Evolutionary conservation across 1,284 basidiomycete genomes (phyloP).

Genomic region (Chalciporus sp.): DNA sequence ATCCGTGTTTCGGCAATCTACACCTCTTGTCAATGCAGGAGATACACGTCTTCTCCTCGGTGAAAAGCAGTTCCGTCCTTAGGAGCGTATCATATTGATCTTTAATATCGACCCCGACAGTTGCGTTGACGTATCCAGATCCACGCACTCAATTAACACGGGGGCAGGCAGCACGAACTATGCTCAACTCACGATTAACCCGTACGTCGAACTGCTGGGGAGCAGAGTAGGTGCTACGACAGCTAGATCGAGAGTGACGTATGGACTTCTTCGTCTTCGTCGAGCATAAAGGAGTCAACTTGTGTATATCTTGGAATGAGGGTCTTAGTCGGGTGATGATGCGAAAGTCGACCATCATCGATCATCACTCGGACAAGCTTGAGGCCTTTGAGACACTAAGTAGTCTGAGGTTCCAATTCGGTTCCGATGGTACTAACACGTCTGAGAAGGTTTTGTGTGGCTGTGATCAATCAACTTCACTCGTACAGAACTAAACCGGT

Average conservation of each 20-base stretch:
- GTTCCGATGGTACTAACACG: too few relatives aligned
- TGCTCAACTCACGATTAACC: constrained; percentile 60
- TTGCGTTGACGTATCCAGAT: constrained; percentile 56
- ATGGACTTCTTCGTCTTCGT: constrained; percentile 65
- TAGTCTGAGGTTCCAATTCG: too few relatives aligned
- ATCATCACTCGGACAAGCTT: too few relatives aligned
- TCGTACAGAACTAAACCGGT: too few relatives aligned
- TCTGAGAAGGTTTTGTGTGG: too few relatives aligned
- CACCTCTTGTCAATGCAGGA: background rate
- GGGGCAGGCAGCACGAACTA: background rate
- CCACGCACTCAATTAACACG: background rate
- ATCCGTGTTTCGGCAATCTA: background rate
- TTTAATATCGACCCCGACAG: constrained; percentile 68
- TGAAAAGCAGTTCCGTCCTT: constrained; percentile 74
- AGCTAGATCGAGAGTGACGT: constrained; percentile 73
- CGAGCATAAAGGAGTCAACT: constrained; percentile 59
- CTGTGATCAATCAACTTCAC: too few relatives aligned
- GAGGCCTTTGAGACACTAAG: too few relatives aligned
- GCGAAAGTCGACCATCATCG: too few relatives aligned
- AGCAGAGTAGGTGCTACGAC: constrained; percentile 72
- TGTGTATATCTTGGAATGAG: constrained; percentile 58
- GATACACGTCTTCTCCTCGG: constrained; percentile 54
- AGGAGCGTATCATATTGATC: constrained; percentile 65
- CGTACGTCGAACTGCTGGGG: constrained; percentile 64
- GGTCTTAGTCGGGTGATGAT: too few relatives aligned